Evolutionary conservation across 257 asterid species (phyloP), one percentile per base, ranked within the genome.

Genomic region (Anisodus acutangulus): DNA sequence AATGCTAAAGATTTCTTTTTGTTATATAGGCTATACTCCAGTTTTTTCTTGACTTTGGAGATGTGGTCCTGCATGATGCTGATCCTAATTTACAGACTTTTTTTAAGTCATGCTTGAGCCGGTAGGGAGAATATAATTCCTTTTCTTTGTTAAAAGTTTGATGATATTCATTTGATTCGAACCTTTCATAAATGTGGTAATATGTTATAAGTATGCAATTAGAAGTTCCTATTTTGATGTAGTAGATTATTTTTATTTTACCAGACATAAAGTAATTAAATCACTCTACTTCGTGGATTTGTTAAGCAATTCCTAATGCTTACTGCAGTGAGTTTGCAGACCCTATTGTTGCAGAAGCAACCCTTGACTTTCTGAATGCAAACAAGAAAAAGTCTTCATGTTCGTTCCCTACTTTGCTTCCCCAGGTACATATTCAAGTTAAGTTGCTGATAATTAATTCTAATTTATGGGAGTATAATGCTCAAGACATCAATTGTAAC

Each of bases 271-370:
- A 4, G 31, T 76, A 76, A 76, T 53, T 41, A 76, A 76, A 6
- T 22, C 81, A 74, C 63, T 76, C 47, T 51, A 76, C 63, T 51
- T 71, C 4, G 9, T 76, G 64, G 81, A 51, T 76, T 57, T 68
- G 37, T 83, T 10, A 39, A 17, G 59, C 72, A 26, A 51, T 87
- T 82, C 83, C 87, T 87, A 80, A 90, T 87, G 82, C 60, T 80
- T 85, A 35, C 83, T 90, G 92, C 95, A 95, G 98, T 85, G 99
- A 96, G 94, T 96, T 96, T 90, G 95, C 98, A 81, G 99, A 93
- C 87, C 97, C 95, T 85, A 88, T 85, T 88, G 99, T 93, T 63
- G 99, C 99, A 59, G 97, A 93, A 89, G 97, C 97, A 87, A 92
- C 97, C 68, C 97, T 94, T 82, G 89, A 87, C 62, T 96, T 96